Evolutionary conservation across 2,329 filamentous ascomycete genomes (phyloP).

Genomic region (Aspergillus ibericus): DNA sequence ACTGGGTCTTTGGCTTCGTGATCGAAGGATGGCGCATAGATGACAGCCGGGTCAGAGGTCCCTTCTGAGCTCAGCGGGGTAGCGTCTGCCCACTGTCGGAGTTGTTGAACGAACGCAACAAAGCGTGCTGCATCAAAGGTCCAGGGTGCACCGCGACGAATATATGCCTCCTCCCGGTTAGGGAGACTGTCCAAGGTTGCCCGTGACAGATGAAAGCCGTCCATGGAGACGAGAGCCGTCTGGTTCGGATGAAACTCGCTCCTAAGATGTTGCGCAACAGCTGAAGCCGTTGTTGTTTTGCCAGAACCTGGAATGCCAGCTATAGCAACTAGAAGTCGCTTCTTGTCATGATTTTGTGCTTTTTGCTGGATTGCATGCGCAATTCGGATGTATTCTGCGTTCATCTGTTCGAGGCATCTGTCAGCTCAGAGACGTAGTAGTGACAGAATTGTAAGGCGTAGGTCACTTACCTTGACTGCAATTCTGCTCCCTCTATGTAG

Average conservation of each 20-base stretch:
- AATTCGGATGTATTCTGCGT: conserved; percentile 22
- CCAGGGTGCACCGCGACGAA: conserved; percentile 40
- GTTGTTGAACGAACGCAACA: conserved; percentile 25
- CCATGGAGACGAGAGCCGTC: conserved; percentile 35
- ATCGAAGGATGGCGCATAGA: conserved; percentile 36
- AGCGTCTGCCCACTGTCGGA: conserved; percentile 26
- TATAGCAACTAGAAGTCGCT: conserved; percentile 29
- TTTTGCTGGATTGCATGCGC: conserved; percentile 19
- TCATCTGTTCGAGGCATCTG: conserved; percentile 13
- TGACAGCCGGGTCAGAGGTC: conserved; percentile 12
- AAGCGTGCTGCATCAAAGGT: conserved; percentile 37
- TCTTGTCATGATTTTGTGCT: conserved; percentile 16
- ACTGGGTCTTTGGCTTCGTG: conserved; percentile 39
- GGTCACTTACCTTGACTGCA: neutral
- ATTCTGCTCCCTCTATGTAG: neutral
- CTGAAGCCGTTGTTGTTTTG: conserved; percentile 35
- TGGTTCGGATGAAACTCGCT: neutral
- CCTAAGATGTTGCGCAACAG: conserved; percentile 30
- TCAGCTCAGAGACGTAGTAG: neutral
- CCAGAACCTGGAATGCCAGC: conserved; percentile 37
- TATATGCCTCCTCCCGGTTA: conserved; percentile 34
- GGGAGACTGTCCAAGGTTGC: conserved; percentile 32
- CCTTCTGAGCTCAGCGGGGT: neutral
- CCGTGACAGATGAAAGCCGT: conserved; percentile 40
- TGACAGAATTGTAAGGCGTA: neutral